Conservation (phyloP, 768 basidiomycete species). For the Tubosaeta sp. region DNA sequence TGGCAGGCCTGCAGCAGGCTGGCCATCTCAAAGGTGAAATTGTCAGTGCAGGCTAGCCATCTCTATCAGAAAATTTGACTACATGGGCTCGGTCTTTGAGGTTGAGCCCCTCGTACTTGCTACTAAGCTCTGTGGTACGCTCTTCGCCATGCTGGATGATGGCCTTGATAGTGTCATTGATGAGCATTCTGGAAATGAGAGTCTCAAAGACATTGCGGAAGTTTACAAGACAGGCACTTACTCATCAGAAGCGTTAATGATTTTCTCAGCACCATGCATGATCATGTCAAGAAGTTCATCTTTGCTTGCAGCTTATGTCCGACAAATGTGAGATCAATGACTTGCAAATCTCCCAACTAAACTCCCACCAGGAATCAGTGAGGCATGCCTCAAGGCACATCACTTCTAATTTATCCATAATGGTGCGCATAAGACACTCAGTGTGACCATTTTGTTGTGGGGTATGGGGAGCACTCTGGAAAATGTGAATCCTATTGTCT, state of each 20-base stretch:
- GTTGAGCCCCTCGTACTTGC: constrained; percentile 89
- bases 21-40: no score
- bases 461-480: no score
- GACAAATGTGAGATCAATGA: not conserved
- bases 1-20: no score
- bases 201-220: not conserved
- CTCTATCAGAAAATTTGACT: no score
- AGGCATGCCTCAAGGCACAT: no score
- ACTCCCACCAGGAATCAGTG: no score
- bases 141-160: constrained; percentile 92
- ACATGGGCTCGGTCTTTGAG: constrained; percentile 91
- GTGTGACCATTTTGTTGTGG: no score
- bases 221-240: constrained; percentile 32
- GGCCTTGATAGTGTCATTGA: constrained; percentile 90
- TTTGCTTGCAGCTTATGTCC: constrained; percentile 74
- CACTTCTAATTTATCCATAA: no score
- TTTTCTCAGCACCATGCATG: constrained; percentile 93
- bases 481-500: no score
- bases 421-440: no score
- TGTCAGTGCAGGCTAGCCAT: no score
- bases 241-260: constrained; percentile 79
- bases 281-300: constrained; percentile 99
- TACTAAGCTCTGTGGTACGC: constrained; percentile 81
- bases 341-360: constrained; percentile 1
- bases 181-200: constrained; percentile 46